Evolutionary conservation across 192 early-diverging fungal species (phyloP).

Genomic region (Entomortierella beljakovae): DNA sequence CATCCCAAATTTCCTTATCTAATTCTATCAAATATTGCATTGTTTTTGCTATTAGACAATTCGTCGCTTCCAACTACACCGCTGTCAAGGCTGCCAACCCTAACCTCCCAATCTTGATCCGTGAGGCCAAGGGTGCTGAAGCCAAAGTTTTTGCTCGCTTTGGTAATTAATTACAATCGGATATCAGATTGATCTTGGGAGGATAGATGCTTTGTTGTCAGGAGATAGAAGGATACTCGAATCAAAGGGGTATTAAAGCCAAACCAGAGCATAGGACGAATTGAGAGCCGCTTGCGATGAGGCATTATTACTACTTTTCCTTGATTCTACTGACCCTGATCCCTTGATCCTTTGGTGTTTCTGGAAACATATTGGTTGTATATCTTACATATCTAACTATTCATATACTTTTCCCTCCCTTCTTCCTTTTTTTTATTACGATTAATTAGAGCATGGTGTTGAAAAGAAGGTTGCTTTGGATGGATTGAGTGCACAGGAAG

Average conservation of each 20-base stretch:
- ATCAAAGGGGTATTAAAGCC: no score
- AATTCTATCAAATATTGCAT: not conserved
- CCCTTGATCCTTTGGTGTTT: no score
- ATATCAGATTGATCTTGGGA: no score
- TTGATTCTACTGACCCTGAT: no score
- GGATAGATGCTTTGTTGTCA: no score
- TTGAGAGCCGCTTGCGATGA: no score
- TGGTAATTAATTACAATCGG: slow-evolving; percentile 63
- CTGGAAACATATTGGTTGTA: no score
- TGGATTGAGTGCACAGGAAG: slow-evolving; percentile 74
- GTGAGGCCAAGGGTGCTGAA: slow-evolving; percentile 87
- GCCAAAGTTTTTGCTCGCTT: slow-evolving; percentile 92
- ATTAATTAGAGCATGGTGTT: slow-evolving; percentile 76
- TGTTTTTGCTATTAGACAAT: slow-evolving; percentile 71
- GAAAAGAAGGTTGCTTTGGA: slow-evolving; percentile 86
- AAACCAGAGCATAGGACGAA: no score
- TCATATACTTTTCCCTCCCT: no score
- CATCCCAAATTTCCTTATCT: not conserved
- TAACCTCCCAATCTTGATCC: slow-evolving; percentile 87
- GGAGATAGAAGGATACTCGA: no score
- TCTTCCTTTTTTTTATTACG: not conserved
- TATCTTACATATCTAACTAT: no score
- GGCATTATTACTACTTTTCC: no score
- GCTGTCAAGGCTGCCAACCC: slow-evolving; percentile 90
- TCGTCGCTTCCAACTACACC: slow-evolving; percentile 83